Evolutionary conservation across 75 land plant genomes (phyloP).

Genomic region (Chamaecyparis obtusa): DNA sequence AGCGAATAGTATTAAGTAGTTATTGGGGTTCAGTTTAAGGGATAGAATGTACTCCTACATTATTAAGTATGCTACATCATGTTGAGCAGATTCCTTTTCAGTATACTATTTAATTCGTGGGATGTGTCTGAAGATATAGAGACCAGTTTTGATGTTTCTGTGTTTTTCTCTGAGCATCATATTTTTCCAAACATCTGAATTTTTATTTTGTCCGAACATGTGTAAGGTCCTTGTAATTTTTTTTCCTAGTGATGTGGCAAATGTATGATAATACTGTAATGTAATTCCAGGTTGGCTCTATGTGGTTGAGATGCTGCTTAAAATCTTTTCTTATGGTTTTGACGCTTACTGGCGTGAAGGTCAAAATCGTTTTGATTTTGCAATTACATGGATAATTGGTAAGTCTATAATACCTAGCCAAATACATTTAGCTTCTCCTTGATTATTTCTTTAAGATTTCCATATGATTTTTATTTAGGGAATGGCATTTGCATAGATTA

Average conservation of each 20-base stretch:
- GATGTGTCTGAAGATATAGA: not conserved
- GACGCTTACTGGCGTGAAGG: slow-evolving; percentile 80
- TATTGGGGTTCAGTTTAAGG: not conserved
- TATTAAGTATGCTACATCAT: not conserved
- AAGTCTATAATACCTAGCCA: not conserved
- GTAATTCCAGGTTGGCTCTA: slow-evolving; percentile 75
- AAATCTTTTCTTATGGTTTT: slow-evolving; percentile 69
- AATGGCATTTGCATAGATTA: not conserved
- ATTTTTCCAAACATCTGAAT: not conserved
- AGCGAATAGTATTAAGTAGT: not conserved
- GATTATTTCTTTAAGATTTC: not conserved
- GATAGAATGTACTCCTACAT: not conserved
- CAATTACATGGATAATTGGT: slow-evolving; percentile 83
- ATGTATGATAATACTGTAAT: not conserved
- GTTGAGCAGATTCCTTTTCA: not conserved
- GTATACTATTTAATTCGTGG: not conserved
- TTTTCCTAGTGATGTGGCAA: not conserved
- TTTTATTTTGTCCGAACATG: not conserved
- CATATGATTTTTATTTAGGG: not conserved
- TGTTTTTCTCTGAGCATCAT: not conserved
- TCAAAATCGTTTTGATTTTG: slow-evolving; percentile 83
- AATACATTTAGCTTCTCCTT: not conserved
- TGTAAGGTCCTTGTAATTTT: not conserved
- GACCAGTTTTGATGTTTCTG: not conserved
- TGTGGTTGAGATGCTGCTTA: slow-evolving; percentile 75